These are phyloP conservation scores for Aphanocladium album DNA, from an alignment of 2,329 filamentous ascomycete genomes.

Conservation along the genomic window DNA sequence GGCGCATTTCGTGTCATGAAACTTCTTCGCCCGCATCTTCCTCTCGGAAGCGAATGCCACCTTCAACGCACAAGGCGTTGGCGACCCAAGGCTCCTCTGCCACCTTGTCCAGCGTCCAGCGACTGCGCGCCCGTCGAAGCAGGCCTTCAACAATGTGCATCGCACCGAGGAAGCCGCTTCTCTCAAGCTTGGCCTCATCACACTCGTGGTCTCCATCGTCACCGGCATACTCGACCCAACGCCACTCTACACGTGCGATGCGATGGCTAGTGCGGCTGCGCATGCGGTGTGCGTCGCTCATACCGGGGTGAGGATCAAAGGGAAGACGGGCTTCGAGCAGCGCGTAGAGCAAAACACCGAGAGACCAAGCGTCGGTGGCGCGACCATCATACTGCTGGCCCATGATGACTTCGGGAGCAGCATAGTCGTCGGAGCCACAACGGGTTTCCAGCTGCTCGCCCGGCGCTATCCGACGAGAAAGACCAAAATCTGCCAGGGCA, in stretches of 20 bases:
- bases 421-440: slow-evolving; percentile 95
- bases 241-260: slow-evolving; percentile 95
- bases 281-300: slow-evolving; percentile 70
- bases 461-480: slow-evolving; percentile 79
- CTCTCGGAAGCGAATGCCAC: slow-evolving; percentile 54
- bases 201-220: slow-evolving; percentile 82
- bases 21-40: slow-evolving; percentile 55
- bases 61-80: slow-evolving; percentile 64
- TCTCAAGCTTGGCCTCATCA: slow-evolving; percentile 54
- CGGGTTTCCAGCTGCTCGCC: slow-evolving; percentile 88
- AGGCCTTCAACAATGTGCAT: slow-evolving; percentile 78
- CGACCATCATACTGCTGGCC: slow-evolving; percentile 92
- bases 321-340: slow-evolving; percentile 89
- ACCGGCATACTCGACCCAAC: slow-evolving; percentile 82
- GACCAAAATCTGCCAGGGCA: slow-evolving; percentile 85
- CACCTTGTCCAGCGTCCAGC: slow-evolving; percentile 72
- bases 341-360: slow-evolving; percentile 89
- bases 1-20: slow-evolving; percentile 15
- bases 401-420: slow-evolving; percentile 92
- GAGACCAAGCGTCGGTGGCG: slow-evolving; percentile 87
- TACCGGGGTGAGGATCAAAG: slow-evolving; percentile 83
- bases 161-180: slow-evolving; percentile 65
- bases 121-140: slow-evolving; percentile 73
- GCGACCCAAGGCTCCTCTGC: slow-evolving; percentile 70
- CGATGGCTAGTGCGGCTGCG: slow-evolving; percentile 81